These are phyloP conservation scores for Salix caprea DNA, from an alignment of 345 rosid species.

Conservation along the genomic window DNA sequence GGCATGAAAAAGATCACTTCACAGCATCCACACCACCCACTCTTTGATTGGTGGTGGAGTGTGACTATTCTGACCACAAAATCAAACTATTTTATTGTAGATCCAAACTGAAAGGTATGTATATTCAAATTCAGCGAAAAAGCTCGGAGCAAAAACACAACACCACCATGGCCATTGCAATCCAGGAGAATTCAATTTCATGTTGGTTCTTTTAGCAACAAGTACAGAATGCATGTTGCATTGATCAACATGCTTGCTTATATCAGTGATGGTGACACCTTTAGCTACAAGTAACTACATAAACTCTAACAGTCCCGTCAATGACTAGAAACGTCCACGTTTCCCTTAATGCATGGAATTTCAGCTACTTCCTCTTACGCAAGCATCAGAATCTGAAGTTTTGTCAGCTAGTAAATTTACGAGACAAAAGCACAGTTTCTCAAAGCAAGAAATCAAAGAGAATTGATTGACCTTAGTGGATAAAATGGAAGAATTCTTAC, in stretches of 20 bases:
- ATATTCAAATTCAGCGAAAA: too few relatives aligned
- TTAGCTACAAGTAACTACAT: neutral
- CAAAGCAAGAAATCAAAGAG: neutral
- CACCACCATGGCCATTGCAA: neutral
- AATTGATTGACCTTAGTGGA: neutral
- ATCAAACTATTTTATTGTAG: too few relatives aligned
- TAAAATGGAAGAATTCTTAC: conserved; percentile 33
- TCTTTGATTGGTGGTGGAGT: too few relatives aligned
- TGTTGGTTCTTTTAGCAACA: neutral
- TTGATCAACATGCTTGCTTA: neutral
- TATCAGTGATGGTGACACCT: neutral
- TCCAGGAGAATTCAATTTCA: neutral
- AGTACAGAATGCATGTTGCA: neutral
- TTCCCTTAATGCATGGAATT: neutral
- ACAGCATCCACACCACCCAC: too few relatives aligned
- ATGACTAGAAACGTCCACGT: neutral
- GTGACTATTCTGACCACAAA: too few relatives aligned
- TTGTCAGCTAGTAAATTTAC: neutral
- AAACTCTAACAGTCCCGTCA: neutral
- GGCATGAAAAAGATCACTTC: too few relatives aligned
- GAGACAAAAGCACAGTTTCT: neutral
- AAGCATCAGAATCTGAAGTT: neutral
- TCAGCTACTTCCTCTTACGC: neutral
- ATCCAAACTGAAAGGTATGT: too few relatives aligned
- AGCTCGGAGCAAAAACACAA: neutral